Percentiles rank a stretch among this genome's conserved stretches.
Evolutionary conservation across 331 rosid genomes (phyloP).

Genomic region (Malus hybrid): DNA sequence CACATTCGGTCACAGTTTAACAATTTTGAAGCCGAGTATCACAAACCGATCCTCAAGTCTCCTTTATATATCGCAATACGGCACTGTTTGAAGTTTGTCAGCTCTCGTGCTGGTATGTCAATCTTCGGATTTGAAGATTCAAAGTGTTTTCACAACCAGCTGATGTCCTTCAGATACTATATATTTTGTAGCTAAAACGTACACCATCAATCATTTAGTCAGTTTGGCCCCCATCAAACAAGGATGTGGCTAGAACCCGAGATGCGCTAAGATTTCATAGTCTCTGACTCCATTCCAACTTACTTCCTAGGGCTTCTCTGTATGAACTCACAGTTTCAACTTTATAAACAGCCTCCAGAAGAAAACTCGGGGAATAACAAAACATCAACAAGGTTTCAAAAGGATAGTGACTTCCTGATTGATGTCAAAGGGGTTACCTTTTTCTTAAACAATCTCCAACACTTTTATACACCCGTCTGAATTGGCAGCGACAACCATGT

Average conservation of each 20-base stretch:
- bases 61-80: not conserved
- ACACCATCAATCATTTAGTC: not conserved
- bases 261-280: not conserved
- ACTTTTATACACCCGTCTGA: constrained; percentile 89
- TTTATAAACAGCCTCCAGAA: constrained; percentile 5
- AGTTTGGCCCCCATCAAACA: not conserved
- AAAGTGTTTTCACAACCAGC: constrained; percentile 12
- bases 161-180: not conserved
- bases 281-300: not conserved
- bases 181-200: constrained; percentile 11
- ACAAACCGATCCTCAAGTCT: not conserved
- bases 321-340: constrained; percentile 13
- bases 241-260: constrained; percentile 16
- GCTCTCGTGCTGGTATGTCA: not conserved
- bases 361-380: not conserved
- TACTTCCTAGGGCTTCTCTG: not conserved
- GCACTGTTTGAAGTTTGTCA: not conserved
- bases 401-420: not conserved
- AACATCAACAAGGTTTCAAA: not conserved
- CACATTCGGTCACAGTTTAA: not conserved
- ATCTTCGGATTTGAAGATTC: constrained; percentile 1
- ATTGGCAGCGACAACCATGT: constrained; percentile 81
- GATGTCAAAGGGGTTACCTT: constrained; percentile 15
- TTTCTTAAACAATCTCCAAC: constrained; percentile 60
- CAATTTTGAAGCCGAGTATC: not conserved